A percentile compares a stretch with the other conserved stretches of the same genome.
phyloP scores from a whole-genome alignment of 805 yeast genomes.

The Limtongia smithiae region DNA sequence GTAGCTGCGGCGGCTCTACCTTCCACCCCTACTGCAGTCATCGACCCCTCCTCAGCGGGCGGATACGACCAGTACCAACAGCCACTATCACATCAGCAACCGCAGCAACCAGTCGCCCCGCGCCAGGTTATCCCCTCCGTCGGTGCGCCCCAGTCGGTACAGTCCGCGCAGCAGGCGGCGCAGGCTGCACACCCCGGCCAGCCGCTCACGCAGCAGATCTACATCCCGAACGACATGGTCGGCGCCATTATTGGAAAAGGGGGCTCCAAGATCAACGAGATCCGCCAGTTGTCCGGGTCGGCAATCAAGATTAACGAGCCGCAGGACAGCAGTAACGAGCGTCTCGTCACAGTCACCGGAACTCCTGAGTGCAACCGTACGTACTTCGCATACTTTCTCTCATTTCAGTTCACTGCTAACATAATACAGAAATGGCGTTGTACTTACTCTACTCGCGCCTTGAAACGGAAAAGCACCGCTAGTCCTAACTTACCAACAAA shows the following conservation, averaged over 20 bases:
- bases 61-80: background rate
- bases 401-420: background rate
- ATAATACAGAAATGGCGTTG: slow-evolving; percentile 32
- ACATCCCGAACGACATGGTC: slow-evolving; percentile 71
- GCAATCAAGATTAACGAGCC: slow-evolving; percentile 60
- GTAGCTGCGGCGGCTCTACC: background rate
- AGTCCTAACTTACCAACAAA: too few species aligned
- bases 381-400: background rate
- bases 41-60: background rate
- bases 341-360: slow-evolving; percentile 31
- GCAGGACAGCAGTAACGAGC: slow-evolving; percentile 30
- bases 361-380: slow-evolving; percentile 25
- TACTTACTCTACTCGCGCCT: slow-evolving; percentile 32
- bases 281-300: slow-evolving; percentile 70
- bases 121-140: slow-evolving; percentile 13
- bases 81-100: slow-evolving; percentile 2
- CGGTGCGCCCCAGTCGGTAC: slow-evolving; percentile 10
- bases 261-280: slow-evolving; percentile 75
- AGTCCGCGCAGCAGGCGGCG: slow-evolving; percentile 23
- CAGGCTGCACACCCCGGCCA: slow-evolving; percentile 24
- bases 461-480: slow-evolving; percentile 34
- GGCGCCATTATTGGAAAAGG: slow-evolving; percentile 86
- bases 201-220: slow-evolving; percentile 58
- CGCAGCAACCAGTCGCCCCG: background rate
- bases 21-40: background rate